These are phyloP conservation scores for Terana coerulea DNA, from an alignment of 768 basidiomycete species.

Conservation along the genomic window DNA sequence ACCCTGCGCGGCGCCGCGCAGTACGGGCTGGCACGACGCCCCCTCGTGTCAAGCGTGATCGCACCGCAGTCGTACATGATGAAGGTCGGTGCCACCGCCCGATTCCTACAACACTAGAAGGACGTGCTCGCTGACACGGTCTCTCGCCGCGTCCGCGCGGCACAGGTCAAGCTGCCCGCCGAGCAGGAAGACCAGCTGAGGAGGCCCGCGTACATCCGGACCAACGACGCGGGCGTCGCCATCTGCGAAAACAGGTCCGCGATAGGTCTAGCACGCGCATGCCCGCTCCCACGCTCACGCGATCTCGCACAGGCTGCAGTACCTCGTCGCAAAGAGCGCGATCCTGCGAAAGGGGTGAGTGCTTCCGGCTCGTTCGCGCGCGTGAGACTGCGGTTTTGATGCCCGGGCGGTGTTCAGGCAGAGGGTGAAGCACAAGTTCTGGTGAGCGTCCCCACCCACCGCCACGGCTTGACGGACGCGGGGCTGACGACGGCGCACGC, in stretches of 20 bases:
- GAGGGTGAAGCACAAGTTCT: slow-evolving; percentile 77
- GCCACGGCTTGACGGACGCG: neutral
- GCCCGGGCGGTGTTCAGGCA: slow-evolving; percentile 46
- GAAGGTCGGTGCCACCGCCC: slow-evolving; percentile 47
- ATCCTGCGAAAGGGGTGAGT: slow-evolving; percentile 81
- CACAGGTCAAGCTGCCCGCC: slow-evolving; percentile 82
- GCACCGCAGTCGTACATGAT: slow-evolving; percentile 83
- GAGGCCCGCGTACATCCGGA: slow-evolving; percentile 79
- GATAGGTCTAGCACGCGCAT: neutral
- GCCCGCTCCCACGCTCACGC: neutral
- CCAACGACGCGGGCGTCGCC: slow-evolving; percentile 69
- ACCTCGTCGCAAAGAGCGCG: slow-evolving; percentile 83
- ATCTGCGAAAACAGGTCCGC: slow-evolving; percentile 83
- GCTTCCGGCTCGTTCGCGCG: slow-evolving; percentile 6
- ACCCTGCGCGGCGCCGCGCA: slow-evolving; percentile 85
- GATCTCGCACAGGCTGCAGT: slow-evolving; percentile 60
- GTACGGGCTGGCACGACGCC: slow-evolving; percentile 74
- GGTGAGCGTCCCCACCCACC: slow-evolving; percentile 43
- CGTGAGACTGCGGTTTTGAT: slow-evolving; percentile 17
- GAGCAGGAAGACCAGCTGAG: slow-evolving; percentile 81
- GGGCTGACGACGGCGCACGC: slow-evolving; percentile 6
- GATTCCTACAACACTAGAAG: too few relatives aligned
- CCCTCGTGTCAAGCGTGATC: slow-evolving; percentile 79
- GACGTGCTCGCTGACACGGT: neutral
- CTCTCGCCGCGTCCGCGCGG: too few relatives aligned